Percentiles rank a stretch among this genome's conserved stretches.
Conservation (phyloP, 2,329 filamentous ascomycete genomes). For the Fusarium oligoseptatum region DNA sequence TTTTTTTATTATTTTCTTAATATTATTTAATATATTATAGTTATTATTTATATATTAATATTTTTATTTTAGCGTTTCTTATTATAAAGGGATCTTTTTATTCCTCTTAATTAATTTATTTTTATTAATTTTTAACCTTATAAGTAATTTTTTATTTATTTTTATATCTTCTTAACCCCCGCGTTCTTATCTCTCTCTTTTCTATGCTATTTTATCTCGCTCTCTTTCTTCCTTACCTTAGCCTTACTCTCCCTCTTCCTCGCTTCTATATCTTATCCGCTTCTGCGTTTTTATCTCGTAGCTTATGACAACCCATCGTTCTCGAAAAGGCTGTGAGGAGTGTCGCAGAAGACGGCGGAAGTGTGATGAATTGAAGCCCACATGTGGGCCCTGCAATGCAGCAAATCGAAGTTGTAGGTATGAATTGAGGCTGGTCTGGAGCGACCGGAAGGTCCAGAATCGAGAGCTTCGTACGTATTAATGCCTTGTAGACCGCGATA, state of each 20-base stretch:
- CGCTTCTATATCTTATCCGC: neutral
- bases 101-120: too few species aligned
- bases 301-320: constrained; percentile 42
- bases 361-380: constrained; percentile 46
- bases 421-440: constrained; percentile 45
- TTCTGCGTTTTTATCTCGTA: neutral
- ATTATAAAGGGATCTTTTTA: too few species aligned
- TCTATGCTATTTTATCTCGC: neutral
- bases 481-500: rapidly evolving
- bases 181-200: neutral
- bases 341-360: constrained; percentile 46
- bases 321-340: constrained; percentile 47
- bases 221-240: neutral
- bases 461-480: neutral
- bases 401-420: constrained; percentile 40
- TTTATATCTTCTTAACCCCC: neutral
- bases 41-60: too few species aligned
- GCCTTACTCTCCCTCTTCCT: neutral
- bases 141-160: too few species aligned
- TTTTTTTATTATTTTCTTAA: too few species aligned
- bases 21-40: neutral
- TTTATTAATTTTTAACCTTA: too few species aligned
- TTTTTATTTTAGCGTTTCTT: too few species aligned
- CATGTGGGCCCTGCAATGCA: constrained; percentile 38
- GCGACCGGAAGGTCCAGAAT: constrained; percentile 12